These are phyloP conservation scores for Chalciporus chontae DNA, from an alignment of 768 basidiomycete species.

Conservation along the genomic window DNA sequence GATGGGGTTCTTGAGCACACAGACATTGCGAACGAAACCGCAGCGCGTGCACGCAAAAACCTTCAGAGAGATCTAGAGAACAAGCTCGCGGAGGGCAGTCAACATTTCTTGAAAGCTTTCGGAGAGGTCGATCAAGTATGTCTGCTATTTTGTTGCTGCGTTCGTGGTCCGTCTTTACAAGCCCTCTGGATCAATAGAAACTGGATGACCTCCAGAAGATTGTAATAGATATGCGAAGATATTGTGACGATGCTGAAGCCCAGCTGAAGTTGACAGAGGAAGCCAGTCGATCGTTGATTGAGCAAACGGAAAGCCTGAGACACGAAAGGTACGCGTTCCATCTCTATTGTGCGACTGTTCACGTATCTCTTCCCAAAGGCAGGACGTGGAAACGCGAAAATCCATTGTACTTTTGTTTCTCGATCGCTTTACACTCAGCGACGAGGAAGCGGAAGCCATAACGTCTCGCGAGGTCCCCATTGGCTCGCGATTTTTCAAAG, in stretches of 20 bases:
- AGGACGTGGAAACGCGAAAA: constrained; percentile 65
- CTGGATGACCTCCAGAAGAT: constrained; percentile 75
- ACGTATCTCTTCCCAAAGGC: constrained; percentile 37
- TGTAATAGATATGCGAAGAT: constrained; percentile 72
- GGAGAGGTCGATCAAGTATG: constrained; percentile 88
- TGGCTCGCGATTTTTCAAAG: constrained; percentile 70
- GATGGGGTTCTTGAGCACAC: constrained; percentile 17
- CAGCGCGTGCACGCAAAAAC: constrained; percentile 71
- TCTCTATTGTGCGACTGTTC: not conserved
- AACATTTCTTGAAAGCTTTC: constrained; percentile 79
- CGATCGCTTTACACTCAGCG: constrained; percentile 75
- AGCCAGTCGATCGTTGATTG: constrained; percentile 74
- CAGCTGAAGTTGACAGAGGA: constrained; percentile 73
- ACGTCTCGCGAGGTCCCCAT: constrained; percentile 77
- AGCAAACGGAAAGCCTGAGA: constrained; percentile 74
- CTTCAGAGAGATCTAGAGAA: constrained; percentile 83
- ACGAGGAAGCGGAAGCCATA: constrained; percentile 69
- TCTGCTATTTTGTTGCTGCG: constrained; percentile 1
- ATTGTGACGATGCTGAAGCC: constrained; percentile 80
- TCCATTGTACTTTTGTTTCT: constrained; percentile 80
- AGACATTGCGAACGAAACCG: constrained; percentile 54
- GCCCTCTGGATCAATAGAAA: constrained; percentile 51
- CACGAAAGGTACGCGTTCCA: constrained; percentile 57
- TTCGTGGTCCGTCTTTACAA: not conserved
- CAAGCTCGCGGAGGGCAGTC: constrained; percentile 77